Evolutionary conservation across 805 yeast species (phyloP), one percentile per base, ranked within the genome.

Genomic region (Candida morakotiae): DNA sequence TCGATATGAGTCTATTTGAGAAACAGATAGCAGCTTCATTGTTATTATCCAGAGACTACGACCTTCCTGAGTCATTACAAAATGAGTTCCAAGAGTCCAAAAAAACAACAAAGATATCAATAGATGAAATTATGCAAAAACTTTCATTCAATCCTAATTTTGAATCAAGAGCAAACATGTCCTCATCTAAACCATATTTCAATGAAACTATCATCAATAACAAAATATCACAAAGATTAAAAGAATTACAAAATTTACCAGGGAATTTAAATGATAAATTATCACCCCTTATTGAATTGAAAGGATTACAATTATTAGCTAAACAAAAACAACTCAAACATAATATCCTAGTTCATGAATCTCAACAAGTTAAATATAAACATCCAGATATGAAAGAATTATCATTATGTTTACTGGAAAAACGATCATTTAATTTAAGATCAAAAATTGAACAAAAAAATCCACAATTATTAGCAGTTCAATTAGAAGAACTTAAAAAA

Each of bases 401-500:
- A 38, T 73, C 85, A 4, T 65, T 74, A 34, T 73, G 82, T 2
- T 65, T 75, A 47, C 79, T 83, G 30, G 85, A 87, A 35, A 81
- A 80, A 50, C 69, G 94, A 53, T 75, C 86, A 0, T 72, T 77
- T 40, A 79, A 79, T 52, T 67, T 83, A 13, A 74, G 87, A 54
- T 78, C 79, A 23, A 85, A 83, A 53, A 73, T 81, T 37, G 78
- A 77, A 41, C 82, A 83, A 21, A 79, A 81, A 14, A 84, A 83
- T 50, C 85, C 94, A 1, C 83, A 87, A 4, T 69, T 81, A 42
- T 63, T 85, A 31, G 88, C 89, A 3, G 83, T 79, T 55, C 86
- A 83, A 52, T 65, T 85, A 40, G 87, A 83, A 51, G 83, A 79
- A 53, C 82, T 81, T 49, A 83, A 82, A 53, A 70, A 73, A 44